Percentiles rank a stretch among this genome's conserved stretches.
Conservation (phyloP, 768 basidiomycete species). For the Trametes villosa region DNA sequence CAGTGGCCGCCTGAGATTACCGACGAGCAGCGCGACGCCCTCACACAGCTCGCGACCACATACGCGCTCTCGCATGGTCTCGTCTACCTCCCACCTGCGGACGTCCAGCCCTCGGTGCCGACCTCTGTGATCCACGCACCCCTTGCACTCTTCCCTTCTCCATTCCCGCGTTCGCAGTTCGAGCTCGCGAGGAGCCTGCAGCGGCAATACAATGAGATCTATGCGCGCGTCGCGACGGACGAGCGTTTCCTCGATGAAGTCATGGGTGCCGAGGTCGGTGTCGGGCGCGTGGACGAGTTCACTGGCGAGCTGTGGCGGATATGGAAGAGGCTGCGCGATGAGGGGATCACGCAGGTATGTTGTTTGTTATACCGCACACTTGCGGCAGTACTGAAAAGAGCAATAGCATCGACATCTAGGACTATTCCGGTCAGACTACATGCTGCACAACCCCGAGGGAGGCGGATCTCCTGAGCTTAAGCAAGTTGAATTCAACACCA, state of each 20-base stretch:
- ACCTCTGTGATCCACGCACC: slow-evolving; percentile 90
- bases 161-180: slow-evolving; percentile 79
- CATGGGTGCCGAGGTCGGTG: slow-evolving; percentile 79
- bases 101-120: slow-evolving; percentile 52
- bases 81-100: slow-evolving; percentile 70
- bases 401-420: slow-evolving; percentile 82
- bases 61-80: slow-evolving; percentile 87
- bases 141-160: slow-evolving; percentile 84
- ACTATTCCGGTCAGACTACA: slow-evolving; percentile 93
- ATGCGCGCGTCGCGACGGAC: slow-evolving; percentile 82
- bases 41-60: slow-evolving; percentile 72
- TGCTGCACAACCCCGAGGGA: slow-evolving; percentile 63
- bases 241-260: slow-evolving; percentile 78
- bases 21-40: slow-evolving; percentile 56
- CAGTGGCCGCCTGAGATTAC: slow-evolving; percentile 79
- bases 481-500: slow-evolving; percentile 99
- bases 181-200: slow-evolving; percentile 68
- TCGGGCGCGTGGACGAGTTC: slow-evolving; percentile 85
- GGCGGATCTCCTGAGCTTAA: slow-evolving; percentile 58
- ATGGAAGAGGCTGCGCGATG: slow-evolving; percentile 77
- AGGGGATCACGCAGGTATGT: slow-evolving; percentile 59
- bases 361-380: background rate
- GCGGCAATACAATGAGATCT: slow-evolving; percentile 79
- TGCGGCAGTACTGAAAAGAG: slow-evolving; percentile 33
- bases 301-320: slow-evolving; percentile 84